phyloP scores from a whole-genome alignment of 2,329 filamentous ascomycete species.

The Penicillium sp. region DNA sequence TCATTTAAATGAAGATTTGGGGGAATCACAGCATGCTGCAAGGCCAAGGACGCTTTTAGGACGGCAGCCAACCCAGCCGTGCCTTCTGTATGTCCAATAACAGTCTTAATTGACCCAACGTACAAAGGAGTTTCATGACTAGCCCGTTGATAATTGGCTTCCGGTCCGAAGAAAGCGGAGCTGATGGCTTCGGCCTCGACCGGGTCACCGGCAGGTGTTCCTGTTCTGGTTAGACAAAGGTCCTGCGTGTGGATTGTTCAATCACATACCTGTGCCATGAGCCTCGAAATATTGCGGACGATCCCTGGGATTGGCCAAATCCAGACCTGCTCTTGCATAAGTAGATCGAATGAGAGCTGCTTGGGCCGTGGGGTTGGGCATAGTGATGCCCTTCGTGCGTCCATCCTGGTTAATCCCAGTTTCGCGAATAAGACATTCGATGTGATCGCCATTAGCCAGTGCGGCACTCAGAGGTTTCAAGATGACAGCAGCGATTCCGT shows the following conservation, averaged over 20 bases:
- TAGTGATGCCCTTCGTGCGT: slow-evolving; percentile 34
- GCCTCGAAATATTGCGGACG: slow-evolving; percentile 47
- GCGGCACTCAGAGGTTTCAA: slow-evolving; percentile 53
- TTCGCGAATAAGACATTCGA: slow-evolving; percentile 41
- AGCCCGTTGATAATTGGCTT: slow-evolving; percentile 8
- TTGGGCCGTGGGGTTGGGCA: slow-evolving; percentile 40
- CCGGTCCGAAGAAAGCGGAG: slow-evolving; percentile 18
- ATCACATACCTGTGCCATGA: slow-evolving; percentile 44
- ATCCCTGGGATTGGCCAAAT: slow-evolving; percentile 24
- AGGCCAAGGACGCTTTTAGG: slow-evolving; percentile 37
- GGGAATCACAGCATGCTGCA: slow-evolving; percentile 38
- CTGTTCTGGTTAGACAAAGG: slow-evolving; percentile 4
- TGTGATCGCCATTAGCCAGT: slow-evolving; percentile 46
- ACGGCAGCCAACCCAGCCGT: slow-evolving; percentile 33
- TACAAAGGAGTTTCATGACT: slow-evolving; percentile 13
- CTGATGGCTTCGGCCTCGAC: slow-evolving; percentile 25
- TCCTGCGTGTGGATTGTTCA: too few relatives aligned
- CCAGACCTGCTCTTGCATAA: slow-evolving; percentile 41
- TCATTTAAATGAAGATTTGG: slow-evolving; percentile 31
- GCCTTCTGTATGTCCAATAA: slow-evolving; percentile 37
- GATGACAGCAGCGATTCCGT: slow-evolving; percentile 52
- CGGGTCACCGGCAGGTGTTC: slow-evolving; percentile 26
- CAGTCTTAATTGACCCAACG: slow-evolving; percentile 34
- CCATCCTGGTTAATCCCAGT: slow-evolving; percentile 40
- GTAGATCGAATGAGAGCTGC: slow-evolving; percentile 39